These are phyloP conservation scores for Capsicum baccatum DNA, from an alignment of 257 asterid species.

Conservation along the genomic window DNA sequence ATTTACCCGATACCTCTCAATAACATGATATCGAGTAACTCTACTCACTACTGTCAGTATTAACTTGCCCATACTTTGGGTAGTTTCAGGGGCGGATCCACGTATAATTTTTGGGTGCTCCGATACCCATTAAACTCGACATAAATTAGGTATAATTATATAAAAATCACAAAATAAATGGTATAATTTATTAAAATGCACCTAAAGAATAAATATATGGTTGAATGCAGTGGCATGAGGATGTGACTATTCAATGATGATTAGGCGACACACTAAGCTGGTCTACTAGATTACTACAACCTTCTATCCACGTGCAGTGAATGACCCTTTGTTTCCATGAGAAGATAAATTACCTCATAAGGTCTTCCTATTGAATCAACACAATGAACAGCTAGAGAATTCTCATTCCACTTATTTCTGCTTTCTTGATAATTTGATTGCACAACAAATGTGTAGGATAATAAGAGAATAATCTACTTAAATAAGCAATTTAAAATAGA, in stretches of 20 bases:
- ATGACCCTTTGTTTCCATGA: slow-evolving; percentile 9
- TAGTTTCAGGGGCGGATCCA: too few relatives aligned
- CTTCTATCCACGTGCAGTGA: slow-evolving; percentile 2
- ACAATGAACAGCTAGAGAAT: not conserved
- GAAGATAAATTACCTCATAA: not conserved
- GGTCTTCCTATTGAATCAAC: not conserved
- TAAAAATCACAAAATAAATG: too few relatives aligned
- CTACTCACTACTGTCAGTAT: not conserved
- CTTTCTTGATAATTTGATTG: not conserved
- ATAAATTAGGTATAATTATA: too few relatives aligned
- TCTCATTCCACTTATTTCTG: not conserved
- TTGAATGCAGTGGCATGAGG: too few relatives aligned
- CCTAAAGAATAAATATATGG: too few relatives aligned
- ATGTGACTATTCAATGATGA: not conserved
- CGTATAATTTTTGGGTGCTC: too few relatives aligned
- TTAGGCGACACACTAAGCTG: not conserved
- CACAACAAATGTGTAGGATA: not conserved
- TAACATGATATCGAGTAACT: not conserved
- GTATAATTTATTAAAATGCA: too few relatives aligned
- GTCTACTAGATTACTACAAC: not conserved
- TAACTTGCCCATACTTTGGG: too few relatives aligned
- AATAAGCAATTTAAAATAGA: not conserved
- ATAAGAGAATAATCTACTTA: not conserved
- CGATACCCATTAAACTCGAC: too few relatives aligned
- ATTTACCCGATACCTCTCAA: not conserved